A percentile compares a stretch with the other conserved stretches of the same genome.
Evolutionary conservation across 495 filamentous ascomycete species (phyloP).

Genomic region (Annulohypoxylon moriforme): DNA sequence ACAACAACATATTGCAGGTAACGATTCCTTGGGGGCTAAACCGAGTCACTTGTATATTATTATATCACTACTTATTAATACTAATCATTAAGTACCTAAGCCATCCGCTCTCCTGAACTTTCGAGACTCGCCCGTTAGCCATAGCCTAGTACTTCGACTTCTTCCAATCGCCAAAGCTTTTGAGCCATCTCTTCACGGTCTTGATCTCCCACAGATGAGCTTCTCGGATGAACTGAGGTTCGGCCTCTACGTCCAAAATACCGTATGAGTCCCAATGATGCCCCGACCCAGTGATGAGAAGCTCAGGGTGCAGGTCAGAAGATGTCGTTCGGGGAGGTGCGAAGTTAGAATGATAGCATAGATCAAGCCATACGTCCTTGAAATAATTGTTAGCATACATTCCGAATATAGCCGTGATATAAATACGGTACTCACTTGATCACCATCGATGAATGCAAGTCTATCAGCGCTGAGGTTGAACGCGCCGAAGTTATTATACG

Average conservation of each 20-base stretch:
- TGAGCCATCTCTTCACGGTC: constrained; percentile 53
- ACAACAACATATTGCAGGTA: background rate
- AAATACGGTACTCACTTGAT: constrained; percentile 21
- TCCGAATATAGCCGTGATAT: background rate
- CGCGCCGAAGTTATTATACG: constrained; percentile 57
- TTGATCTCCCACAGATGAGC: constrained; percentile 63
- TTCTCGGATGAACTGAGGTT: constrained; percentile 62
- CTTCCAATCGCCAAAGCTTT: constrained; percentile 41
- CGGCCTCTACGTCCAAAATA: constrained; percentile 56
- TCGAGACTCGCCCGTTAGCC: background rate
- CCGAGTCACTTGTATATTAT: background rate
- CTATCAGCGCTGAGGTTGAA: constrained; percentile 57
- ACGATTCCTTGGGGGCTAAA: background rate
- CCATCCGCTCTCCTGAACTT: too few species aligned
- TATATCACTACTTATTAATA: background rate
- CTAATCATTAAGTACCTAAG: background rate
- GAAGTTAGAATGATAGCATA: constrained; percentile 59
- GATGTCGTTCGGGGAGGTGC: constrained; percentile 45
- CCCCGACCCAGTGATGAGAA: constrained; percentile 58
- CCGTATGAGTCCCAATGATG: constrained; percentile 64
- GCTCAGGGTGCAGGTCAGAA: constrained; percentile 55
- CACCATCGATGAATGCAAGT: constrained; percentile 62
- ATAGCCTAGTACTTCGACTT: constrained; percentile 7
- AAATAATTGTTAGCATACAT: background rate
- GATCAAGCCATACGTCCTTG: constrained; percentile 57